Evolutionary conservation across 176 grass and related monocot species (phyloP).

Genomic region (Oryza meyeriana): DNA sequence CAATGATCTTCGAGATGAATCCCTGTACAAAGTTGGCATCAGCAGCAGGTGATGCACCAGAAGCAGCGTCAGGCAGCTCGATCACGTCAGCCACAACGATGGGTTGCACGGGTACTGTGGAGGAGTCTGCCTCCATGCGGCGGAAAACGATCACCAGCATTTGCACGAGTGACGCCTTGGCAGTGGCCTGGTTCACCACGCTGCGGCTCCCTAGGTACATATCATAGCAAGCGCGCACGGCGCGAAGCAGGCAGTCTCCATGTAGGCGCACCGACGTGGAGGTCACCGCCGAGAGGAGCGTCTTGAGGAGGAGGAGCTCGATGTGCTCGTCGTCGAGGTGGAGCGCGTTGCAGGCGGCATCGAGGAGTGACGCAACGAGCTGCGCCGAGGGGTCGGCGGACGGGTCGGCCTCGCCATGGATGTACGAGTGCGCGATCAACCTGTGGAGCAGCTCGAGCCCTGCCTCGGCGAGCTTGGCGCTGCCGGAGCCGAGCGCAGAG

Average conservation of each 20-base stretch:
- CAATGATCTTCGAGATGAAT: slow-evolving; percentile 95
- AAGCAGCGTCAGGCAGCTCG: slow-evolving; percentile 52
- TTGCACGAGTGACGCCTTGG: slow-evolving; percentile 97
- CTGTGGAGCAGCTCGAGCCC: slow-evolving; percentile 81
- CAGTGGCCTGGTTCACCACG: slow-evolving; percentile 85
- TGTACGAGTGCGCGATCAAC: slow-evolving; percentile 88
- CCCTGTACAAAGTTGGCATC: slow-evolving; percentile 84
- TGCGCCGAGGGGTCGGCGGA: slow-evolving; percentile 62
- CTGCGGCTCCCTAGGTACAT: slow-evolving; percentile 87
- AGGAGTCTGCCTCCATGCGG: slow-evolving; percentile 95
- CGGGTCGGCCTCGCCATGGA: slow-evolving; percentile 88
- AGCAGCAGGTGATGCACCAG: slow-evolving; percentile 45
- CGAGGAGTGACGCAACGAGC: slow-evolving; percentile 69
- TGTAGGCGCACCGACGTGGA: slow-evolving; percentile 86
- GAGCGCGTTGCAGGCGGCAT: slow-evolving; percentile 73
- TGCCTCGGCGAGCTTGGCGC: slow-evolving; percentile 71
- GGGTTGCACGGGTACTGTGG: slow-evolving; percentile 85
- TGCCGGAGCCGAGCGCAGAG: slow-evolving; percentile 63
- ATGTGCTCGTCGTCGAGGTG: slow-evolving; percentile 66
- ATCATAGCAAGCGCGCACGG: slow-evolving; percentile 89
- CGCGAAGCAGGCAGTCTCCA: slow-evolving; percentile 81
- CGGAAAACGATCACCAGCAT: slow-evolving; percentile 98
- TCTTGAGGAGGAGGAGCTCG: slow-evolving; percentile 93
- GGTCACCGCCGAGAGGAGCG: slow-evolving; percentile 90
- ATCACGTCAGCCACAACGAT: slow-evolving; percentile 97